A percentile compares a stretch with the other conserved stretches of the same genome.
phyloP scores from a whole-genome alignment of 2,329 filamentous ascomycete species.

The Colletotrichum destructivum region DNA sequence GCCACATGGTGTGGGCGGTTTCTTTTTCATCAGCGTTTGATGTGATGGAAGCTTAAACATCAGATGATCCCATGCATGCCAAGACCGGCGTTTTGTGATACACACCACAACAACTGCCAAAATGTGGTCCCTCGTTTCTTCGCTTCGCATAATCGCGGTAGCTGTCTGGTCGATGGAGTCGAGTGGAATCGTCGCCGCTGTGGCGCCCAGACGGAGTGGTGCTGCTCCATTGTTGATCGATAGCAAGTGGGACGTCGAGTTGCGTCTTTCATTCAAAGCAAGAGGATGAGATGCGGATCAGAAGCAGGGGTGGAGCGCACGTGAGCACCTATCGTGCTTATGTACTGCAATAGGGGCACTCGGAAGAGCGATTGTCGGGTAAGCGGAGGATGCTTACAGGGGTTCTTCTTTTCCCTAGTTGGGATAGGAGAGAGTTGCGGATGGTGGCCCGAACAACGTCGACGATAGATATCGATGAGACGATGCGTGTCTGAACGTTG shows the following conservation, averaged over 20 bases:
- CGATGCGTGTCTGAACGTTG: slow-evolving; percentile 39
- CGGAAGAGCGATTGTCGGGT: slow-evolving; percentile 23
- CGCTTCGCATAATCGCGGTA: slow-evolving; percentile 3
- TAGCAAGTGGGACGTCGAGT: slow-evolving; percentile 6
- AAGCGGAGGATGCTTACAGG: slow-evolving; percentile 35
- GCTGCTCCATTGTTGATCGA: not conserved
- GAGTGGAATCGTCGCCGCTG: not conserved
- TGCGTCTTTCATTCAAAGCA: slow-evolving; percentile 24
- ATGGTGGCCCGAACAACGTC: slow-evolving; percentile 35
- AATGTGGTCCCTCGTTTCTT: slow-evolving; percentile 24
- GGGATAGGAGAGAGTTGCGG: slow-evolving; percentile 23
- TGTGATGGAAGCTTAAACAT: slow-evolving; percentile 41
- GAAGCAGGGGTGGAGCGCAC: slow-evolving; percentile 9
- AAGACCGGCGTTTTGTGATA: slow-evolving; percentile 27
- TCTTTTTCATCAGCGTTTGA: slow-evolving; percentile 40
- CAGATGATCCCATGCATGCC: slow-evolving; percentile 34
- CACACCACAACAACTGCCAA: slow-evolving; percentile 6
- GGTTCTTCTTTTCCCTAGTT: slow-evolving; percentile 18
- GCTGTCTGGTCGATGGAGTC: slow-evolving; percentile 5
- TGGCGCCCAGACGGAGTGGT: slow-evolving; percentile 4
- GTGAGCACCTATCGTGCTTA: not conserved
- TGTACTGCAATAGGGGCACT: slow-evolving; percentile 7
- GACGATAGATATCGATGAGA: slow-evolving; percentile 35
- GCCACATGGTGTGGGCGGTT: slow-evolving; percentile 1
- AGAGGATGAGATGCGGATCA: slow-evolving; percentile 18